phyloP scores from a whole-genome alignment of 2,329 filamentous ascomycete genomes.

The Rhinocladiella similis region DNA sequence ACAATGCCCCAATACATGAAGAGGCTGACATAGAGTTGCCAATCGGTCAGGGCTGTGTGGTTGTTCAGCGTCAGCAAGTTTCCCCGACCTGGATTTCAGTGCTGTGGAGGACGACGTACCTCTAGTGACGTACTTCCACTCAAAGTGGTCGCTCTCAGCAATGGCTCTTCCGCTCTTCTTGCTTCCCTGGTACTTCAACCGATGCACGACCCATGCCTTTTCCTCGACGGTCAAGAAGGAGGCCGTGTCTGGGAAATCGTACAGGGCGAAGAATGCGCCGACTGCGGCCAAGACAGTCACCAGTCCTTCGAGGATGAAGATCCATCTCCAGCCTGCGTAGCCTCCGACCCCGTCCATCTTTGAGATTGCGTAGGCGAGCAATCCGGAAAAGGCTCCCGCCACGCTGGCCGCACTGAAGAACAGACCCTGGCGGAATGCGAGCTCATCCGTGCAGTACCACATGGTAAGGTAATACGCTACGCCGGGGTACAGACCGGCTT shows the following conservation, averaged over 20 bases:
- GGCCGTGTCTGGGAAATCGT: slow-evolving; percentile 47
- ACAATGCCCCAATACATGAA: slow-evolving; percentile 45
- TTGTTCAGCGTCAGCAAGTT: background rate
- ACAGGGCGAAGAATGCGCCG: slow-evolving; percentile 44
- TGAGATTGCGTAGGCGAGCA: slow-evolving; percentile 53
- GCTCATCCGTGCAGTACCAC: slow-evolving; percentile 47
- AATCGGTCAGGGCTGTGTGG: slow-evolving; percentile 40
- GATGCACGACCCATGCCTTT: slow-evolving; percentile 39
- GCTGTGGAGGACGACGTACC: slow-evolving; percentile 36
- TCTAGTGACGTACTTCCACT: slow-evolving; percentile 41
- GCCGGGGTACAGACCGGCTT: slow-evolving; percentile 16
- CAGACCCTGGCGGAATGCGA: slow-evolving; percentile 45
- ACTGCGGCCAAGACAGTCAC: slow-evolving; percentile 45
- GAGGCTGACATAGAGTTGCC: slow-evolving; percentile 25
- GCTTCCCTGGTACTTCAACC: slow-evolving; percentile 39
- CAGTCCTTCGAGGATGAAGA: slow-evolving; percentile 58
- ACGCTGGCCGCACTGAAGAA: slow-evolving; percentile 51
- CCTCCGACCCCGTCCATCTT: slow-evolving; percentile 53
- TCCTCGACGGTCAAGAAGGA: slow-evolving; percentile 44
- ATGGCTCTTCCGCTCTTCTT: slow-evolving; percentile 31
- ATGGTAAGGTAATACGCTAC: slow-evolving; percentile 43
- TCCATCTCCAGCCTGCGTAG: slow-evolving; percentile 50
- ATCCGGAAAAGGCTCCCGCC: slow-evolving; percentile 53
- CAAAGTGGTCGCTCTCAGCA: slow-evolving; percentile 33
- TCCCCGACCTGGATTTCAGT: no score